Evolutionary conservation across 306 rosid species (phyloP).

Genomic region (Castanopsis chinensis): DNA sequence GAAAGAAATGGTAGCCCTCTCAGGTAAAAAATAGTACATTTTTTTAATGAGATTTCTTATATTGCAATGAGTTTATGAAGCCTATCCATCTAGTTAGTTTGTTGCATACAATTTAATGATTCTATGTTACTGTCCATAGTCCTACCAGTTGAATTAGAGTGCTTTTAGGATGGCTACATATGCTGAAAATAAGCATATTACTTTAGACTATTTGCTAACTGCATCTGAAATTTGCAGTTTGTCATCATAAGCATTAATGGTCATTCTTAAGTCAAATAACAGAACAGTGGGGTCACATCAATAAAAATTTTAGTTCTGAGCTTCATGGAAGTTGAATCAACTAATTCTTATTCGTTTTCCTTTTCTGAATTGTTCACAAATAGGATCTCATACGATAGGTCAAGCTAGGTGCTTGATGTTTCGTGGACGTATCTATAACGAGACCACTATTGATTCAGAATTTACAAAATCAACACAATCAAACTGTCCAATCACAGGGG

Average conservation of each 20-base stretch:
- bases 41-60: too few relatives aligned
- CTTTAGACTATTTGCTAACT: too few relatives aligned
- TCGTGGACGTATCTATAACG: conserved; percentile 51
- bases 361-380: not conserved
- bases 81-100: too few relatives aligned
- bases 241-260: not conserved
- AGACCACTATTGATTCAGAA: conserved; percentile 44
- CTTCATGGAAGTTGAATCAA: not conserved
- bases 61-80: too few relatives aligned
- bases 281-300: not conserved
- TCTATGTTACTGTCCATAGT: too few relatives aligned
- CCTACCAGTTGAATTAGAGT: too few relatives aligned
- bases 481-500: conserved; percentile 46
- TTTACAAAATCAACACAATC: conserved; percentile 53
- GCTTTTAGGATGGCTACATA: too few relatives aligned
- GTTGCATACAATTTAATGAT: too few relatives aligned
- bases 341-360: not conserved
- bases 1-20: conserved; percentile 63
- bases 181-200: too few relatives aligned
- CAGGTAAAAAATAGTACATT: conserved; percentile 37
- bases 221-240: not conserved
- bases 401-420: conserved; percentile 63
- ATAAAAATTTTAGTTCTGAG: not conserved
- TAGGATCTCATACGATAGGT: conserved; percentile 75
- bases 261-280: not conserved